Base-by-base conservation (phyloP, 176 grass and related monocot genomes). In the Thinopyrum elongatum region DNA sequence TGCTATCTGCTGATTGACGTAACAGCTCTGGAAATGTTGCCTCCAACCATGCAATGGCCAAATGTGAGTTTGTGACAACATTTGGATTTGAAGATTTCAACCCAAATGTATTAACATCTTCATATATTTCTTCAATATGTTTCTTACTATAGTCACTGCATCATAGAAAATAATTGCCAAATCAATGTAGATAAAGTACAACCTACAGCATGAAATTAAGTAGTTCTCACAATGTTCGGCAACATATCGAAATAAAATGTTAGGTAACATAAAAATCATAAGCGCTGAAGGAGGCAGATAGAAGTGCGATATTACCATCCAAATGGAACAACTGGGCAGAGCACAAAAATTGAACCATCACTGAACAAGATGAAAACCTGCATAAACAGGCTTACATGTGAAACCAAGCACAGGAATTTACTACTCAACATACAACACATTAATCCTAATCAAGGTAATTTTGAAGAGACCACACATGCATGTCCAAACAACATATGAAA, bases 271-370 rank as follows among this genome's bases (percentile, higher is more conserved):
- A 81, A 22, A 57, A 69, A 55, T 46, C 6, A 82, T 83, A 76
- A 70, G n/a, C 15, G 16, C n/a, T 41, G 13, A 79, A 68, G 78
- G 42, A 16, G 72, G 8, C 10, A 65, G 10, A 21, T 61, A 22
- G n/a, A 71, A 60, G 22, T 34, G 34, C 31, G 30, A 61, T 65
- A 83, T 74, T 89, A 98, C 93, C 96, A 94, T 95, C 97, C 92
- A 92, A 95, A 98, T 77, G 97, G 97, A 91, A 98, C 97, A 91
- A 98, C 23, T 16, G 97, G 97, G 57, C 97, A 98, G 41, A 98
- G 90, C 70, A 91, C 78, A 86, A 92, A 98, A 59, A 98, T 78
- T 78, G 97, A 95, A 80, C 97, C 92, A 89, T 98, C 90, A 38
- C 94, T 94, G 74, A 92, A 98, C 81, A 98, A 89, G 85, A 95